Evolutionary conservation across 257 asterid genomes (phyloP).

Genomic region (Solanum acaule): DNA sequence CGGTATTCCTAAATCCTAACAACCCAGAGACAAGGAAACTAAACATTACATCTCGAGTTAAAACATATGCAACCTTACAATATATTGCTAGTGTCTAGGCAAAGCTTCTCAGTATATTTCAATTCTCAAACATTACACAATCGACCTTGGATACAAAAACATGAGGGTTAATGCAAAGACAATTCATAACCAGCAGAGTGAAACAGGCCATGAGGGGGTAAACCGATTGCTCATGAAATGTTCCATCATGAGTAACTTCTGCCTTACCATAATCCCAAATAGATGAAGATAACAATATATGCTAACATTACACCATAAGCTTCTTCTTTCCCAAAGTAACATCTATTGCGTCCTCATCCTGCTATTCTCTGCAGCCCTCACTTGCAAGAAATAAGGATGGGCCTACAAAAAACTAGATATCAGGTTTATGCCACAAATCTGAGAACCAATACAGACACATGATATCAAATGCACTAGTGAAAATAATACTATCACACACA

Average conservation of each 20-base stretch:
- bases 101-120: not conserved
- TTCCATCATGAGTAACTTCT: not conserved
- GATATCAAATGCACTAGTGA: not conserved
- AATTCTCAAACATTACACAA: not conserved
- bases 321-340: not conserved
- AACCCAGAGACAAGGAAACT: not conserved
- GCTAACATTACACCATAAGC: not conserved
- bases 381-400: slow-evolving; percentile 12
- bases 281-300: not conserved
- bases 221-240: not conserved
- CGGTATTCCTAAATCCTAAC: not conserved
- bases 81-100: not conserved
- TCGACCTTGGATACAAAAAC: not conserved
- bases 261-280: not conserved
- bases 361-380: slow-evolving; percentile 13
- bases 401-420: not conserved
- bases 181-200: not conserved
- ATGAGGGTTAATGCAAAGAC: not conserved
- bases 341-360: slow-evolving; percentile 8
- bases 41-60: not conserved
- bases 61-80: not conserved
- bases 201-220: not conserved
- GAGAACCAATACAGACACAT: not conserved
- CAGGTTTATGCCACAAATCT: not conserved
- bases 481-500: not conserved